Conservation (phyloP, 1,284 basidiomycete genomes). For the Ustilago tritici region DNA sequence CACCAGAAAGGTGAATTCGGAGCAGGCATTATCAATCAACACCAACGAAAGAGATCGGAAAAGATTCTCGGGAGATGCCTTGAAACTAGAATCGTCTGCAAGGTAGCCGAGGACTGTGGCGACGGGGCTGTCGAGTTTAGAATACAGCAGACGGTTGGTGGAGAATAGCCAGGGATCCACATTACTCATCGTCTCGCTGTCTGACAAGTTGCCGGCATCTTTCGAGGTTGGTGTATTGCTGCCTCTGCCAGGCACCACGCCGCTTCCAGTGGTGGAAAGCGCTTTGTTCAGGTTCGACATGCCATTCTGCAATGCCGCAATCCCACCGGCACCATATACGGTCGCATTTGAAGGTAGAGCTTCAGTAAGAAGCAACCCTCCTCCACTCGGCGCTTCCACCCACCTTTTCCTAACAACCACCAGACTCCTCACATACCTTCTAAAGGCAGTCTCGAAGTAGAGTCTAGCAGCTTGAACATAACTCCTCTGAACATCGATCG, state of each 20-base stretch:
- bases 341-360: neutral
- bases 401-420: conserved; percentile 45
- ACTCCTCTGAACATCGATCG: conserved; percentile 87
- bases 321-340: neutral
- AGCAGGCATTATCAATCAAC: conserved; percentile 65
- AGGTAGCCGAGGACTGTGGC: conserved; percentile 62
- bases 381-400: conserved; percentile 25
- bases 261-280: neutral
- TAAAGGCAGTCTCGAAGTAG: conserved; percentile 95
- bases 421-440: conserved; percentile 82
- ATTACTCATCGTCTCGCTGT: conserved; percentile 5
- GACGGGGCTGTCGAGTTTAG: conserved; percentile 43
- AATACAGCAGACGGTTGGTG: conserved; percentile 42
- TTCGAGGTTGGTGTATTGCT: conserved; percentile 6
- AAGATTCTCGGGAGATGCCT: conserved; percentile 61
- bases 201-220: conserved; percentile 11
- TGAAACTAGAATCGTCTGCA: conserved; percentile 56
- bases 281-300: conserved; percentile 18
- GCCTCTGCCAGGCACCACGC: neutral
- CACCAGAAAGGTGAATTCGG: conserved; percentile 65
- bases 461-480: conserved; percentile 86
- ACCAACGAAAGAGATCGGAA: conserved; percentile 63
- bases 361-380: conserved; percentile 15
- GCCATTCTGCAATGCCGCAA: conserved; percentile 5
- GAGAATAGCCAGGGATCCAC: conserved; percentile 52